Conservation (phyloP, 306 rosid genomes). For the Cajanus cajan region DNA sequence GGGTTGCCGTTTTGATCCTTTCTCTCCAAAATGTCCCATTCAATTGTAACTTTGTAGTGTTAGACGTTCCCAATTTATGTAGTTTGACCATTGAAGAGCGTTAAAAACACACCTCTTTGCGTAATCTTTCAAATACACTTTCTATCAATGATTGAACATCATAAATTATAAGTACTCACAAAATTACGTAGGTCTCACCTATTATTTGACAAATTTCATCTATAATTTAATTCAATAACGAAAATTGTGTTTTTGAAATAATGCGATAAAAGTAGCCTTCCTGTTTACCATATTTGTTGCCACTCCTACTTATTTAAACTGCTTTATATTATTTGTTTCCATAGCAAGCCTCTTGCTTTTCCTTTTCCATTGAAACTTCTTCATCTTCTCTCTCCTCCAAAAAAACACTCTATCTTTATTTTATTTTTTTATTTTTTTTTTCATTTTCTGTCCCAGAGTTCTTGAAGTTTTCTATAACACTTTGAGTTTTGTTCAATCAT, state of each 20-base stretch:
- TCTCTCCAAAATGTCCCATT: conserved; percentile 49
- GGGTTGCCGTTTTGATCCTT: no score
- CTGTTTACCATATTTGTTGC: not conserved
- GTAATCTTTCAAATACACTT: not conserved
- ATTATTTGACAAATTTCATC: not conserved
- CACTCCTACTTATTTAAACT: conserved; percentile 44
- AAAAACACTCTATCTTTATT: not conserved
- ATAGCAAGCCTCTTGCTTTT: conserved; percentile 38
- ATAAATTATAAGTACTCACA: not conserved
- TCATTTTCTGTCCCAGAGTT: conserved; percentile 15
- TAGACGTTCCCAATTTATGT: conserved; percentile 47
- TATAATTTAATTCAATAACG: not conserved
- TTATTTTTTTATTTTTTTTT: not conserved
- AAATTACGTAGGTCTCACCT: not conserved
- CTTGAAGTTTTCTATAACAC: conserved; percentile 13
- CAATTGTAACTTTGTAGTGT: conserved; percentile 40
- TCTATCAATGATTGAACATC: not conserved
- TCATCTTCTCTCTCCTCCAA: conserved; percentile 45
- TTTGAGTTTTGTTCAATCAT: not conserved
- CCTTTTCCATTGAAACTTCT: conserved; percentile 35
- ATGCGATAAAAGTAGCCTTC: not conserved
- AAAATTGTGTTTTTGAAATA: not conserved
- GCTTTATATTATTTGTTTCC: conserved; percentile 38
- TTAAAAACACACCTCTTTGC: not conserved
- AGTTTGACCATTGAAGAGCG: conserved; percentile 26